Evolutionary conservation across 2,329 filamentous ascomycete species (phyloP), one percentile per base, ranked within the genome.

Genomic region (Didymella keratinophila): DNA sequence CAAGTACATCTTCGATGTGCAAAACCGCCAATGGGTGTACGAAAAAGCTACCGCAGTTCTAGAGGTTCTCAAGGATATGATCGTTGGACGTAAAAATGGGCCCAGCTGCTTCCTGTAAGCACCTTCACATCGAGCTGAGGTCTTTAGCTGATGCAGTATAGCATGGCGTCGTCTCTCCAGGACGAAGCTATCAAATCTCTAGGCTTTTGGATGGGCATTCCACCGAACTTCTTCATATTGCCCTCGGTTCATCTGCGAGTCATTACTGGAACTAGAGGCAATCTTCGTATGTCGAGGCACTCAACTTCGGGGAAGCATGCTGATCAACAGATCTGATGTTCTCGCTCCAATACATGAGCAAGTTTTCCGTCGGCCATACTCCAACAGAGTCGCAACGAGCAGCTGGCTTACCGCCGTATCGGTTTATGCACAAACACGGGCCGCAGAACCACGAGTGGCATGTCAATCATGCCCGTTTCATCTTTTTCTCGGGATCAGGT

Each of bases 181-280:
- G 52, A 52, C 45, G 60, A 65, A 30, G 56, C 58, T 5, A 56
- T 60, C 25, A 53, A 54, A 43, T 43, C 41, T 2, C 25, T 65
- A 4, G 63, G 58, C 3, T 49, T 49, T 28, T 47, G 48, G 16
- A 51, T 65, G 43, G 14, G 18, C 6, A 53, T 65, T 25, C 43
- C 55, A 5, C 63, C 63, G 8, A 52, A 28, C 9, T 65, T 53
- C 28, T 61, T 60, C 41, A 49, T 53, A 11, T 36, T 59, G 3
- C 46, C 58, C 8, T 28, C 46, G 4, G 39, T 39, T 1, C 52
- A 36, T 3, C 12, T 62, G 9, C 37, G 53, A 34, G 50, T 58
- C 2, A 27, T 48, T 12, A 16, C 49, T 47, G 44, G 48, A 6
- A 23, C 36, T 27, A 5, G n/a, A 37, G n/a, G 10, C 8, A 11